Percentiles rank a stretch among this genome's conserved stretches.
Evolutionary conservation across 345 rosid genomes (phyloP).

Genomic region (thale cress (Arabidopsis thaliana)): DNA sequence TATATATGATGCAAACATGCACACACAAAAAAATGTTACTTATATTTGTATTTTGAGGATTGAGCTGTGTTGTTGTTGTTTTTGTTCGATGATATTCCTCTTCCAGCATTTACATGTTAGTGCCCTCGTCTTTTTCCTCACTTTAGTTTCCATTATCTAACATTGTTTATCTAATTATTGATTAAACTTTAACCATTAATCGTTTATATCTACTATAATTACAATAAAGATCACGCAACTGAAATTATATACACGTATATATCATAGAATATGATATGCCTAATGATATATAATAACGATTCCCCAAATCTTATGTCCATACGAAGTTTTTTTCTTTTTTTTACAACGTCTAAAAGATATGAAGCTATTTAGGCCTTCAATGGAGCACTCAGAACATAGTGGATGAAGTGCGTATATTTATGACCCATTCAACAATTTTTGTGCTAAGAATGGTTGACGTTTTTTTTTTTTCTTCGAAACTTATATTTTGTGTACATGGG

Average conservation of each 20-base stretch:
- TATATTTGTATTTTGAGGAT: background rate
- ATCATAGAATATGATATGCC: background rate
- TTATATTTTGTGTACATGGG: background rate
- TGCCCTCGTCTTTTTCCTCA: background rate
- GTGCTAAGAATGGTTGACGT: slow-evolving; percentile 3
- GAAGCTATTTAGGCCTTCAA: background rate
- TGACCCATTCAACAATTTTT: slow-evolving; percentile 1
- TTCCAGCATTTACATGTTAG: slow-evolving; percentile 28
- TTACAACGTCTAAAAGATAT: background rate
- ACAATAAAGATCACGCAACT: background rate
- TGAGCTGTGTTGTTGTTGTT: background rate
- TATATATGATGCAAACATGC: background rate
- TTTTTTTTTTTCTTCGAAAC: background rate
- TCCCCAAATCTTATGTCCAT: background rate
- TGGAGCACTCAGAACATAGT: slow-evolving; percentile 14
- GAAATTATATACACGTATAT: background rate
- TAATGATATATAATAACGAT: background rate
- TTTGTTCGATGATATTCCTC: slow-evolving; percentile 20
- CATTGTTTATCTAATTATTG: background rate
- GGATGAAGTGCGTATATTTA: background rate
- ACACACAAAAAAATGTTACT: background rate
- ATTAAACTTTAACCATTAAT: background rate
- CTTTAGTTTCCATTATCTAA: slow-evolving; percentile 20
- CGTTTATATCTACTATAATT: background rate
- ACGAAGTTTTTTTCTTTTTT: background rate